phyloP scores from a whole-genome alignment of 345 rosid genomes.

The Microthlaspi erraticum region DNA sequence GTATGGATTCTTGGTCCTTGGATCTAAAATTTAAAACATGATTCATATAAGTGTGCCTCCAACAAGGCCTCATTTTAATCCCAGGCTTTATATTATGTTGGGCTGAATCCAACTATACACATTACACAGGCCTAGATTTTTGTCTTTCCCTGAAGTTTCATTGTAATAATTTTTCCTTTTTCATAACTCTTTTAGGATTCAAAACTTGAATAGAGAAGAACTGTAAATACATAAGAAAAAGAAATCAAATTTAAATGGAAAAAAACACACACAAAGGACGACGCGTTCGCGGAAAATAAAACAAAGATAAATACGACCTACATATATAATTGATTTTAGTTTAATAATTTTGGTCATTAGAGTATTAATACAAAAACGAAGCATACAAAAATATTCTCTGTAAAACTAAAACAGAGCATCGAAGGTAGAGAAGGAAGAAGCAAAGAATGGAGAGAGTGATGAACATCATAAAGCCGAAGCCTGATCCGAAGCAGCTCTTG shows the following conservation, averaged over 20 bases:
- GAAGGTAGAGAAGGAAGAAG: background rate
- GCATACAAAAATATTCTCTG: background rate
- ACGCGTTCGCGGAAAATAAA: too few relatives aligned
- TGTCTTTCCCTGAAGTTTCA: background rate
- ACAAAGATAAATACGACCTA: too few relatives aligned
- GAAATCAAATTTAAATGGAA: too few relatives aligned
- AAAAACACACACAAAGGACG: too few relatives aligned
- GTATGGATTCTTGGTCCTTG: constrained; percentile 1
- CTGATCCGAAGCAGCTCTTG: constrained; percentile 77
- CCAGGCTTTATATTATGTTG: constrained; percentile 2
- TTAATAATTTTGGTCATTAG: background rate
- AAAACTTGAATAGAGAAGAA: too few relatives aligned
- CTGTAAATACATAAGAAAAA: too few relatives aligned
- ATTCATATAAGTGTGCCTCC: constrained; percentile 2
- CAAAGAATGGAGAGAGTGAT: constrained; percentile 73
- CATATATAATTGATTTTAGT: too few relatives aligned
- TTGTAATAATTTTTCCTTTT: too few relatives aligned
- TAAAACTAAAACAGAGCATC: background rate
- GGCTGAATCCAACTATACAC: constrained; percentile 13
- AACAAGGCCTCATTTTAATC: constrained; percentile 3
- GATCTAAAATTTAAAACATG: background rate
- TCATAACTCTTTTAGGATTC: too few relatives aligned
- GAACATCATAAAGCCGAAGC: constrained; percentile 80
- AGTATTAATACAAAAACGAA: too few relatives aligned
- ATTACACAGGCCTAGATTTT: background rate